Conservation (phyloP, 352 stramenopile species). For the Saprolegnia parasitica region DNA sequence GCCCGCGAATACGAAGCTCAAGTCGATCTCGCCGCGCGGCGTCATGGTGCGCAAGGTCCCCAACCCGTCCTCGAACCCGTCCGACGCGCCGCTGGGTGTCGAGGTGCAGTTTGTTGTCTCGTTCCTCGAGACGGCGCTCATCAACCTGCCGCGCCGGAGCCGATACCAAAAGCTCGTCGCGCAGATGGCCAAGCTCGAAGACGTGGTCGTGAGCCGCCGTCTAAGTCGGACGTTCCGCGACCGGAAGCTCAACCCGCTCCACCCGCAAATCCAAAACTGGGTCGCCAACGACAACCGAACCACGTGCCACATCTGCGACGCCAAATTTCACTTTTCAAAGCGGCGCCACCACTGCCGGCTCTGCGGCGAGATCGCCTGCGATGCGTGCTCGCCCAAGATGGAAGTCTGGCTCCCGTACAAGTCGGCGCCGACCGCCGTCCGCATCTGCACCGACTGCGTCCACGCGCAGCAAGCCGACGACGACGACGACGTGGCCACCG, state of each 20-base stretch:
- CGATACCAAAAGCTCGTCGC: slow-evolving; percentile 55
- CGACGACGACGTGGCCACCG: not conserved
- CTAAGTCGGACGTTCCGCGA: slow-evolving; percentile 54
- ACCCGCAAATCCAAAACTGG: slow-evolving; percentile 42
- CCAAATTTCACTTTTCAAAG: slow-evolving; percentile 63
- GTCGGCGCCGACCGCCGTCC: slow-evolving; percentile 48
- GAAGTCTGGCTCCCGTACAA: slow-evolving; percentile 56
- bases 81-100: slow-evolving; percentile 43
- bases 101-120: slow-evolving; percentile 72
- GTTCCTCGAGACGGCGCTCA: slow-evolving; percentile 57
- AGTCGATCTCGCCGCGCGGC: slow-evolving; percentile 39
- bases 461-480: slow-evolving; percentile 37
- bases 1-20: slow-evolving; percentile 47
- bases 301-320: slow-evolving; percentile 55
- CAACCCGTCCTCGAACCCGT: slow-evolving; percentile 25
- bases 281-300: slow-evolving; percentile 57
- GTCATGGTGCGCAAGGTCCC: slow-evolving; percentile 60
- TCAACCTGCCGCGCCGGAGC: slow-evolving; percentile 46
- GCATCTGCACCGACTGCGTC: slow-evolving; percentile 59
- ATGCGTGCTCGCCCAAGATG: slow-evolving; percentile 76
- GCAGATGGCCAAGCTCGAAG: slow-evolving; percentile 58
- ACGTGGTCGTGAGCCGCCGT: slow-evolving; percentile 61
- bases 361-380: slow-evolving; percentile 72
- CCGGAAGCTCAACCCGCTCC: slow-evolving; percentile 39
- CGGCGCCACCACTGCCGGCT: slow-evolving; percentile 73